A percentile compares a stretch with the other conserved stretches of the same genome.
Conservation (phyloP, 2,329 filamentous ascomycete genomes). For the Salinomyces thailandicus region DNA sequence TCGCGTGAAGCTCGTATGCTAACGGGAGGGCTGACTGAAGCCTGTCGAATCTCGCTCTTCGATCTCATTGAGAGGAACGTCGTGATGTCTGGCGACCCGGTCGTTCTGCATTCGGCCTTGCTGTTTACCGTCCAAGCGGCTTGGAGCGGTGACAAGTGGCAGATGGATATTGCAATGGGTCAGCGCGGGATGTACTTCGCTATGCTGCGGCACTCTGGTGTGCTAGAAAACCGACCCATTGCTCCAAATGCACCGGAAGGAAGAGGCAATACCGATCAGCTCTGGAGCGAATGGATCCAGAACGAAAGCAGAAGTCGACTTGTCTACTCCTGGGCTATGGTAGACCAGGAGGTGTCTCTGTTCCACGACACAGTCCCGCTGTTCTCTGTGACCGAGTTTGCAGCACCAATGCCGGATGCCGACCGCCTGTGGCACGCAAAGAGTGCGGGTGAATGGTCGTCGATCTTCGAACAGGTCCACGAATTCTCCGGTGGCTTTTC, state of each 20-base stretch:
- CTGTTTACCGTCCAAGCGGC: conserved; percentile 58
- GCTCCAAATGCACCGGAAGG: conserved; percentile 35
- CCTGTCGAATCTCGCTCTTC: conserved; percentile 60
- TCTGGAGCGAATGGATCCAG: conserved; percentile 56
- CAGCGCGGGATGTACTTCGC: conserved; percentile 63
- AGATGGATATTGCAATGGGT: conserved; percentile 67
- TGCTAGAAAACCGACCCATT: conserved; percentile 44
- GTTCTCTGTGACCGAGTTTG: conserved; percentile 55
- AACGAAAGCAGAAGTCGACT: conserved; percentile 55
- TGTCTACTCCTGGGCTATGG: conserved; percentile 66
- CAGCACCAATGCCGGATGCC: conserved; percentile 52
- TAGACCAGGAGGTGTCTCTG: conserved; percentile 59
- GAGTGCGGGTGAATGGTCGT: conserved; percentile 49
- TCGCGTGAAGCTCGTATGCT: conserved; percentile 55
- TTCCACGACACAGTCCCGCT: conserved; percentile 55
- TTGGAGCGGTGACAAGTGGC: conserved; percentile 68
- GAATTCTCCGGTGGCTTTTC: conserved; percentile 44
- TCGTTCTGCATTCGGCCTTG: conserved; percentile 54
- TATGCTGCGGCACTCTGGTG: conserved; percentile 60
- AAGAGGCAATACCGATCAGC: conserved; percentile 39
- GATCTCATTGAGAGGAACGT: conserved; percentile 63
- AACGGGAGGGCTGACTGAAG: conserved; percentile 57
- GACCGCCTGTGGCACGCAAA: conserved; percentile 55
- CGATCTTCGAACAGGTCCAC: conserved; percentile 49
- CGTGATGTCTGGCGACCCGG: conserved; percentile 54